A percentile compares a stretch with the other conserved stretches of the same genome.
Evolutionary conservation across 2,329 filamentous ascomycete species (phyloP).

Genomic region (Hypoxylon sp.): DNA sequence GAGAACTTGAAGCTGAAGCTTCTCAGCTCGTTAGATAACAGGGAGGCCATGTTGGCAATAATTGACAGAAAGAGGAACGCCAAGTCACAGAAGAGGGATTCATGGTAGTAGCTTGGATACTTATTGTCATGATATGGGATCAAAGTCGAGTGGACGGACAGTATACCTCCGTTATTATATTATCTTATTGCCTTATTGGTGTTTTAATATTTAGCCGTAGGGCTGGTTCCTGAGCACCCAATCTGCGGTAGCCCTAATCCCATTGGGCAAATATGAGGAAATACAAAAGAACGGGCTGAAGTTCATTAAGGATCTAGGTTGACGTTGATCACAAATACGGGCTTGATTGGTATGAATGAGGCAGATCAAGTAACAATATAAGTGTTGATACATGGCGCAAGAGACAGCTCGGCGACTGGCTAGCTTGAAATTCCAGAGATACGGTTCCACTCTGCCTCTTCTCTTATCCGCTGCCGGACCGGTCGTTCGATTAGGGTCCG

Average conservation of each 20-base stretch:
- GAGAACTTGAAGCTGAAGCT: slow-evolving; percentile 39
- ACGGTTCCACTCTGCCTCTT: neutral
- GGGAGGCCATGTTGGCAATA: slow-evolving; percentile 23
- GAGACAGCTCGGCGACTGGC: neutral
- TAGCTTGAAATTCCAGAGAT: neutral
- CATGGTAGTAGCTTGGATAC: slow-evolving; percentile 33
- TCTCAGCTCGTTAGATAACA: slow-evolving; percentile 31
- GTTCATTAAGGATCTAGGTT: slow-evolving; percentile 3
- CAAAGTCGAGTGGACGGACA: slow-evolving; percentile 33
- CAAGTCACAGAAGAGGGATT: slow-evolving; percentile 22
- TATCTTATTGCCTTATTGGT: slow-evolving; percentile 25
- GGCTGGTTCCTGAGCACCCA: slow-evolving; percentile 38
- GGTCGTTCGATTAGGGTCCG: neutral
- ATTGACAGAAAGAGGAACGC: slow-evolving; percentile 17
- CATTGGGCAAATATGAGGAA: slow-evolving; percentile 7
- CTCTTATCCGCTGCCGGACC: neutral
- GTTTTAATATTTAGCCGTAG: slow-evolving; percentile 40
- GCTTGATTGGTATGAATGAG: neutral
- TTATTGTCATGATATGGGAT: slow-evolving; percentile 32
- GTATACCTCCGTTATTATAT: slow-evolving; percentile 35
- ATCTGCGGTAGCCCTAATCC: neutral
- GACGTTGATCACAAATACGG: neutral
- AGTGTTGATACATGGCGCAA: neutral
- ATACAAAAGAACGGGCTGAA: slow-evolving; percentile 11
- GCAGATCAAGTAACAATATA: neutral